A percentile compares a stretch with the other conserved stretches of the same genome.
Evolutionary conservation across 2,329 filamentous ascomycete species (phyloP).

Genomic region (Dendrostoma leiphaemia): DNA sequence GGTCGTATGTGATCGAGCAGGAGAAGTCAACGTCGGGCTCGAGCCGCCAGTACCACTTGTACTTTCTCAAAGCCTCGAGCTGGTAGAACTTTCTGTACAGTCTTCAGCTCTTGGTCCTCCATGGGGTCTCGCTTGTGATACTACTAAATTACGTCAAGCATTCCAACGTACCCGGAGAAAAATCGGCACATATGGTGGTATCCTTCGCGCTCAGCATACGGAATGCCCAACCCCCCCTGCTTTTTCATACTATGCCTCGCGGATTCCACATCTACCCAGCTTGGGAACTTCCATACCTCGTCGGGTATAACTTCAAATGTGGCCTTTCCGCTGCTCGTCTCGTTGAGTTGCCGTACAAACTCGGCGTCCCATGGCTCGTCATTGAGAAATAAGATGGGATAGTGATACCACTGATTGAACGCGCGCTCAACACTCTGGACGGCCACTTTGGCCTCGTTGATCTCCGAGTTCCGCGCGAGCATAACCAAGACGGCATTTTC

Average conservation of each 20-base stretch:
- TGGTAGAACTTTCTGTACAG: conserved; percentile 44
- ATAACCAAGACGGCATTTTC: conserved; percentile 45
- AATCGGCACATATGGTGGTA: conserved; percentile 38
- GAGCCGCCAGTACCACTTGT: conserved; percentile 47
- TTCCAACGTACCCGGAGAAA: conserved; percentile 45
- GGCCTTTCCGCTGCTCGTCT: conserved; percentile 34
- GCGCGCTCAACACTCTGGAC: conserved; percentile 38
- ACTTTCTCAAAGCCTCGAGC: conserved; percentile 37
- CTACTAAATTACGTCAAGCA: no score
- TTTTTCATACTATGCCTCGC: conserved; percentile 22
- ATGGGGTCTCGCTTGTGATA: no score
- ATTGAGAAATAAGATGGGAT: conserved; percentile 46
- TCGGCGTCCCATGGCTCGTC: conserved; percentile 38
- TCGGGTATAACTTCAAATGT: conserved; percentile 41
- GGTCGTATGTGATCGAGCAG: conserved; percentile 45
- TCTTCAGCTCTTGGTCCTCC: no score
- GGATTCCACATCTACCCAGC: conserved; percentile 24
- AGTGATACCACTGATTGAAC: conserved; percentile 46
- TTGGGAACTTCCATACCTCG: conserved; percentile 40
- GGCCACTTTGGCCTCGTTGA: conserved; percentile 35
- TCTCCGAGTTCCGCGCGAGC: conserved; percentile 44
- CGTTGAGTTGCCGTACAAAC: conserved; percentile 37
- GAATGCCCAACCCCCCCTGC: conserved; percentile 29
- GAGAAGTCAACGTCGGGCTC: conserved; percentile 43
- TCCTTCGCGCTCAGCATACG: conserved; percentile 38